Evolutionary conservation across 371 early-diverging fungal species (phyloP).

Genomic region (Fennellomyces sp.): DNA sequence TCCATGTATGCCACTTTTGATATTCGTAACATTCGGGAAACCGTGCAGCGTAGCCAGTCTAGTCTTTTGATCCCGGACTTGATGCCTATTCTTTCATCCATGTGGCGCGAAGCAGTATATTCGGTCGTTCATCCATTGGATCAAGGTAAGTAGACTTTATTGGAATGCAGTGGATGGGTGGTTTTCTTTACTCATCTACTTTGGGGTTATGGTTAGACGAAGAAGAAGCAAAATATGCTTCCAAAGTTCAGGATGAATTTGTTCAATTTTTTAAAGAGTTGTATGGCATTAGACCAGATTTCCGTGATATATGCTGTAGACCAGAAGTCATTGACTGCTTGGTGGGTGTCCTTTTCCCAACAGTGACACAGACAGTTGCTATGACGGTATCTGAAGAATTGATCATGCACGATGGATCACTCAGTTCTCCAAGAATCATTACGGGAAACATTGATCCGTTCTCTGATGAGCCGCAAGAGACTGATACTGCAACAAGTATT

Average conservation of each 20-base stretch:
- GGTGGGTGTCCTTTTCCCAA: conserved; percentile 55
- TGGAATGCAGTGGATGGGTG: too few relatives aligned
- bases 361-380: conserved; percentile 27
- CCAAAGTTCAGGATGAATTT: conserved; percentile 37
- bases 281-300: conserved; percentile 54
- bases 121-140: not conserved
- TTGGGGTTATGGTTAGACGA: not conserved
- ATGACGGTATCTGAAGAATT: conserved; percentile 9
- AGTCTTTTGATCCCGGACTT: conserved; percentile 36
- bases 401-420: not conserved
- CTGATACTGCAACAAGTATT: conserved; percentile 25
- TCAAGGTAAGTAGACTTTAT: not conserved
- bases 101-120: conserved; percentile 29
- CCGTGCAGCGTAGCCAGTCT: conserved; percentile 31
- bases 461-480: conserved; percentile 4
- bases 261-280: conserved; percentile 61
- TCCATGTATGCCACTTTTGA: conserved; percentile 53
- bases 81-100: conserved; percentile 25
- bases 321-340: conserved; percentile 64
- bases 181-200: too few relatives aligned
- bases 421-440: not conserved
- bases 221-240: not conserved
- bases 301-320: conserved; percentile 56
- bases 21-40: conserved; percentile 30
- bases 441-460: not conserved